phyloP scores from a whole-genome alignment of 805 yeast species.

The Candida arabinofermentans region DNA sequence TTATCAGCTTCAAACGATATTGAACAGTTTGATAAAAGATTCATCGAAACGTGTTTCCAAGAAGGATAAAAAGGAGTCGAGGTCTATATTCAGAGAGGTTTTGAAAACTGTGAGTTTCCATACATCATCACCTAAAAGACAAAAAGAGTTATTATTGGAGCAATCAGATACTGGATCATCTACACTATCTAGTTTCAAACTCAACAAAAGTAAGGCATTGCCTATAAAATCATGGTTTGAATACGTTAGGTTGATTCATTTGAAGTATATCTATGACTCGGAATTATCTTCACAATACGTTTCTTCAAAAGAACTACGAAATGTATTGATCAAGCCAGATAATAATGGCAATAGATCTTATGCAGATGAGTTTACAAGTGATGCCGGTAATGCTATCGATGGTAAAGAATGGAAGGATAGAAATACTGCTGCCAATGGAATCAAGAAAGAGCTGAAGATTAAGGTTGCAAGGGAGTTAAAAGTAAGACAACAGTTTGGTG shows the following conservation, averaged over 20 bases:
- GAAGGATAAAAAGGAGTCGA: slow-evolving; percentile 56
- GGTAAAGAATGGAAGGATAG: slow-evolving; percentile 15
- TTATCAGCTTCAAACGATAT: slow-evolving; percentile 32
- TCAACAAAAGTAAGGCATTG: slow-evolving; percentile 42
- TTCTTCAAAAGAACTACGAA: slow-evolving; percentile 22
- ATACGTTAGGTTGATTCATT: slow-evolving; percentile 42
- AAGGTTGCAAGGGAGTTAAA: slow-evolving; percentile 25
- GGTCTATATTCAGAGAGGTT: slow-evolving; percentile 59
- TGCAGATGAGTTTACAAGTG: slow-evolving; percentile 10
- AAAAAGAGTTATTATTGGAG: slow-evolving; percentile 24
- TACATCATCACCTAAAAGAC: slow-evolving; percentile 14
- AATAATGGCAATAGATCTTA: slow-evolving; percentile 9
- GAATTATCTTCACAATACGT: slow-evolving; percentile 49
- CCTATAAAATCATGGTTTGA: slow-evolving; percentile 49
- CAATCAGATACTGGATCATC: slow-evolving; percentile 7
- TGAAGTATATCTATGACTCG: slow-evolving; percentile 49
- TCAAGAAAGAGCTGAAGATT: slow-evolving; percentile 23
- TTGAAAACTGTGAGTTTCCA: slow-evolving; percentile 42
- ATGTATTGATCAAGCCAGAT: slow-evolving; percentile 17
- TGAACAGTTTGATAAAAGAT: slow-evolving; percentile 42
- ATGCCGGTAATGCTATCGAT: slow-evolving; percentile 1
- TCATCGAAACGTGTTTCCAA: slow-evolving; percentile 58
- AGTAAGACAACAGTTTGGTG: slow-evolving; percentile 20
- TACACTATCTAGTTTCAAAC: slow-evolving; percentile 32
- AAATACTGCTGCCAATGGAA: slow-evolving; percentile 12